Evolutionary conservation across 176 grass and related monocot species (phyloP).

Genomic region (Oryza brachyantha): DNA sequence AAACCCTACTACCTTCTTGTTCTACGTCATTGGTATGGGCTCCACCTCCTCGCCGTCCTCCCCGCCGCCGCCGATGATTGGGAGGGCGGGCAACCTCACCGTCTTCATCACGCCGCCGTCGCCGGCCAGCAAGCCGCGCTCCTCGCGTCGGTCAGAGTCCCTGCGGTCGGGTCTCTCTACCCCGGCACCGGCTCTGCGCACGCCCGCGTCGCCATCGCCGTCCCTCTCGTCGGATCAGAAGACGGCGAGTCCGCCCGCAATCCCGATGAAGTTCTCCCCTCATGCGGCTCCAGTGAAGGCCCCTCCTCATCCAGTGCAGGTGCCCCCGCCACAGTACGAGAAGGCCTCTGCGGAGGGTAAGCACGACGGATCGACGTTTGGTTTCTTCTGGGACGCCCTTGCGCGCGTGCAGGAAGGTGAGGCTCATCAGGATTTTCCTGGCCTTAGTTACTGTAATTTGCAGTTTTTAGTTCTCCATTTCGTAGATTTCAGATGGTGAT

Average conservation of each 20-base stretch:
- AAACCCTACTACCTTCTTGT: neutral
- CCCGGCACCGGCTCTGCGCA: slow-evolving; percentile 9
- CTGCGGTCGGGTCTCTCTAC: slow-evolving; percentile 25
- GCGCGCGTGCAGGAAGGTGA: slow-evolving; percentile 84
- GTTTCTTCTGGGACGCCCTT: slow-evolving; percentile 92
- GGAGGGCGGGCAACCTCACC: slow-evolving; percentile 78
- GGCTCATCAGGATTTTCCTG: neutral
- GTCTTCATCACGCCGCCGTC: slow-evolving; percentile 89
- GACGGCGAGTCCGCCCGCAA: neutral
- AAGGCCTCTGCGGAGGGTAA: slow-evolving; percentile 38
- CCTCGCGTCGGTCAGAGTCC: slow-evolving; percentile 22
- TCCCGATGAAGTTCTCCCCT: slow-evolving; percentile 30
- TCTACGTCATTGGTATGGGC: slow-evolving; percentile 3
- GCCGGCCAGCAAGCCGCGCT: slow-evolving; percentile 39
- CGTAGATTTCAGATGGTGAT: slow-evolving; percentile 14
- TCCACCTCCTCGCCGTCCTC: slow-evolving; percentile 28
- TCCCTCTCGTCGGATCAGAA: slow-evolving; percentile 17
- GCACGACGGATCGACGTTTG: slow-evolving; percentile 59
- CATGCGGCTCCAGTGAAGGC: slow-evolving; percentile 37
- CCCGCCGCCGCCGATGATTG: slow-evolving; percentile 66
- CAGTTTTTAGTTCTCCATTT: neutral
- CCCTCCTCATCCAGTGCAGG: slow-evolving; percentile 52
- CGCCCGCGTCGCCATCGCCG: neutral
- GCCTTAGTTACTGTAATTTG: neutral
- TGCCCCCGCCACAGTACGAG: slow-evolving; percentile 69